These are phyloP conservation scores for Lipomyces lipofer DNA, from an alignment of 805 yeast species.

Conservation along the genomic window DNA sequence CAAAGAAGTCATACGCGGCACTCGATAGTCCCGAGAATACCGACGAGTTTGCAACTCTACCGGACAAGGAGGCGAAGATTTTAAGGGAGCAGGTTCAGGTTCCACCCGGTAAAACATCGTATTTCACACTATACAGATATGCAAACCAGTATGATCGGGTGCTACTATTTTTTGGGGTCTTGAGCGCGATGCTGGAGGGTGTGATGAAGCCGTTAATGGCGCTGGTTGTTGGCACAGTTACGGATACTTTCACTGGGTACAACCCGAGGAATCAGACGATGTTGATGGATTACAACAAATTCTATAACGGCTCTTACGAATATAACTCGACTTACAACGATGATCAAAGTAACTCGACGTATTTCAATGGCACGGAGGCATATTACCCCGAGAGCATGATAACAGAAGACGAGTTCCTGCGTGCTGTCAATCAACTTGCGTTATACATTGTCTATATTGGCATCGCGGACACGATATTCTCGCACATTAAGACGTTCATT, in stretches of 20 bases:
- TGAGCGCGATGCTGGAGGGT: conserved; percentile 42
- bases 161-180: conserved; percentile 37
- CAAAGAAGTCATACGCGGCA: conserved; percentile 21
- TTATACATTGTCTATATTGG: conserved; percentile 45
- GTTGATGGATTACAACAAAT: conserved; percentile 9
- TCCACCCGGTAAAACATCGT: conserved; percentile 31
- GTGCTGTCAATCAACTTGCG: conserved; percentile 16
- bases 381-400: neutral
- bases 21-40: conserved; percentile 1
- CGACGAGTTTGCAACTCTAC: conserved; percentile 33
- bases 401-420: conserved; percentile 21
- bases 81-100: conserved; percentile 40
- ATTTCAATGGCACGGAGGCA: conserved; percentile 22
- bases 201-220: conserved; percentile 41
- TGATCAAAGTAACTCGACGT: conserved; percentile 12
- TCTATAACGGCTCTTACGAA: conserved; percentile 21
- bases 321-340: conserved; percentile 40
- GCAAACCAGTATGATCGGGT: conserved; percentile 38
- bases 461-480: conserved; percentile 36
- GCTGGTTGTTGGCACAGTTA: conserved; percentile 42
- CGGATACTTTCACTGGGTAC: conserved; percentile 40
- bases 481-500: conserved; percentile 40
- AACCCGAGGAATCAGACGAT: conserved; percentile 23
- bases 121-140: conserved; percentile 39
- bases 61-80: conserved; percentile 39